Conservation (phyloP, 2,329 filamentous ascomycete species). For the Scedosporium dehoogii region DNA sequence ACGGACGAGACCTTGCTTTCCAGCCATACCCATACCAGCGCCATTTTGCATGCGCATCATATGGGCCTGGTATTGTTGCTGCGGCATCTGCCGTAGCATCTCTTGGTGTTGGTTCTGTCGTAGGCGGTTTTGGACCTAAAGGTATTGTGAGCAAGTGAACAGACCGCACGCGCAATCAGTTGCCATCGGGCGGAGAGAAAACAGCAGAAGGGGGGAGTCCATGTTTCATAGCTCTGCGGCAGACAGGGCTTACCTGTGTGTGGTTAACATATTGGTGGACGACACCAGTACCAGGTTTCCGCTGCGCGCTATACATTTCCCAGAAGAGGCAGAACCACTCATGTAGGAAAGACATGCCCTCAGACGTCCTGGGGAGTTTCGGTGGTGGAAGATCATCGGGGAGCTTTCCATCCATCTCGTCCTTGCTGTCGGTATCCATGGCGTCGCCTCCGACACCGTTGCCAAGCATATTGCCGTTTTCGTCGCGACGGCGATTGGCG, state of each 20-base stretch:
- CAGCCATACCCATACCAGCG: constrained; percentile 41
- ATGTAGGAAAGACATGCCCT: constrained; percentile 76
- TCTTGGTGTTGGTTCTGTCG: constrained; percentile 70
- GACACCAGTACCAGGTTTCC: constrained; percentile 53
- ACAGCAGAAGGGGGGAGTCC: constrained; percentile 9
- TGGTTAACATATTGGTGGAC: constrained; percentile 71
- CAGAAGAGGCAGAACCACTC: constrained; percentile 98
- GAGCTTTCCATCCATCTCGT: constrained; percentile 62
- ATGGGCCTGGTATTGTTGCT: constrained; percentile 45
- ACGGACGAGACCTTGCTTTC: constrained; percentile 56
- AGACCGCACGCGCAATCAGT: not conserved
- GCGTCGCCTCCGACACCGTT: constrained; percentile 65
- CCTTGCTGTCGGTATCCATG: constrained; percentile 78
- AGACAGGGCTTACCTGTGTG: constrained; percentile 55
- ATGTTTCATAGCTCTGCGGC: constrained; percentile 14
- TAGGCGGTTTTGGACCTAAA: constrained; percentile 56
- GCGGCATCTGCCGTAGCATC: constrained; percentile 60
- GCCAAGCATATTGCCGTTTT: constrained; percentile 50
- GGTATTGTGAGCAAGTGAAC: constrained; percentile 8
- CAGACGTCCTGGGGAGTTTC: constrained; percentile 52
- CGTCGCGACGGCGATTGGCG: constrained; percentile 56
- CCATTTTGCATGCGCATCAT: constrained; percentile 63
- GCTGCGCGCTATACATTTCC: constrained; percentile 85
- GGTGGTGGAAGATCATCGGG: constrained; percentile 73
- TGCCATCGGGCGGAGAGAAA: not conserved